Evolutionary conservation across 176 grass and related monocot species (phyloP).

Genomic region (Carex cristatella): DNA sequence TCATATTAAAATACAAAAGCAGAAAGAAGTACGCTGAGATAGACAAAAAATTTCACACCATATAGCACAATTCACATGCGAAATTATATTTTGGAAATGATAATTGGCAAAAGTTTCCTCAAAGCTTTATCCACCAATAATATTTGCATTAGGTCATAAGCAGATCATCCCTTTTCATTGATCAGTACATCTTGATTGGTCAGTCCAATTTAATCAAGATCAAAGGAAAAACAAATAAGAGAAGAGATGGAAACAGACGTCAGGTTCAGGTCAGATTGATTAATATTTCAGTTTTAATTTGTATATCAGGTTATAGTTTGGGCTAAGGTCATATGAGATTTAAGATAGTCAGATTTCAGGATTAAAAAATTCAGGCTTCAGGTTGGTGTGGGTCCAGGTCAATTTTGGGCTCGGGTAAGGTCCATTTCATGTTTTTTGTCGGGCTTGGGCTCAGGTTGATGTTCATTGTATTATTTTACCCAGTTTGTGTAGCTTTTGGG

Average conservation of each 20-base stretch:
- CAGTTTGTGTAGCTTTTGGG: neutral
- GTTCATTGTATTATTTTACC: neutral
- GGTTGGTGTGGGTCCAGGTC: neutral
- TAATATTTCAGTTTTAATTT: neutral
- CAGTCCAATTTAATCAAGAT: conserved; percentile 3
- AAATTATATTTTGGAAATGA: neutral
- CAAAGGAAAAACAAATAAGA: neutral
- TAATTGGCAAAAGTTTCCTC: neutral
- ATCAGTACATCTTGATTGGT: neutral
- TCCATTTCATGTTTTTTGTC: neutral
- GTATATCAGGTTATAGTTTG: neutral
- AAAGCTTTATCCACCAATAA: neutral
- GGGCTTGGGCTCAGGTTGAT: neutral
- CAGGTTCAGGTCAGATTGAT: neutral
- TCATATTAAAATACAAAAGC: neutral
- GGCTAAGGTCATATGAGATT: neutral
- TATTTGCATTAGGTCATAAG: neutral
- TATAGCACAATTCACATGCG: neutral
- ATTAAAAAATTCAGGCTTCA: neutral
- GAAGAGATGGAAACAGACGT: neutral
- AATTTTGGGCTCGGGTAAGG: neutral
- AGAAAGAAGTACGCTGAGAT: neutral
- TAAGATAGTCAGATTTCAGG: neutral
- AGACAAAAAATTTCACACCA: neutral
- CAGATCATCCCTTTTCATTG: neutral